Evolutionary conservation across 2,329 filamentous ascomycete species (phyloP).

Genomic region (Xylaria sp.): DNA sequence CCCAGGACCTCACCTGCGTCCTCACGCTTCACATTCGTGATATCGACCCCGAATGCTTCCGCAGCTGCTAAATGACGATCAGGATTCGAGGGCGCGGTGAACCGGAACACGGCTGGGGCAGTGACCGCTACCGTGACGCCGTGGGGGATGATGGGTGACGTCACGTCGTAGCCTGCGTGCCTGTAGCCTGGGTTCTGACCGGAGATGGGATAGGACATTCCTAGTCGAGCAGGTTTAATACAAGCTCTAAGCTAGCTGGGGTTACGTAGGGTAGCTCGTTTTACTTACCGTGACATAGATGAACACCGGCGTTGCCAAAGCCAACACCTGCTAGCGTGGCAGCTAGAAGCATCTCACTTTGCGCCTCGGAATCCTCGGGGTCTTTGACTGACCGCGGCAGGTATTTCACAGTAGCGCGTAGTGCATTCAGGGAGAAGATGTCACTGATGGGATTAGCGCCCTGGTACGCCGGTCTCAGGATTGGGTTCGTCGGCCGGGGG

Average conservation of each 20-base stretch:
- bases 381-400: constrained; percentile 87
- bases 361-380: constrained; percentile 90
- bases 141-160: constrained; percentile 86
- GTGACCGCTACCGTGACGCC: constrained; percentile 95
- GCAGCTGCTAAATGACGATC: constrained; percentile 90
- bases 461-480: constrained; percentile 92
- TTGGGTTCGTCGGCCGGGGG: constrained; percentile 87
- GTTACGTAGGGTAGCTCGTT: constrained; percentile 20
- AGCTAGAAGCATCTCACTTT: constrained; percentile 94
- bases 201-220: constrained; percentile 98
- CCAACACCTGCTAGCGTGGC: constrained; percentile 94
- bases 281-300: constrained; percentile 70
- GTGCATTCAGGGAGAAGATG: constrained; percentile 90
- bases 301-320: constrained; percentile 97
- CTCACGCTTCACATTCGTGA: constrained; percentile 86
- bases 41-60: constrained; percentile 89
- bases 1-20: constrained; percentile 88
- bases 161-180: constrained; percentile 85
- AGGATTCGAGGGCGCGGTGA: constrained; percentile 90
- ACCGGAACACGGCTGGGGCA: constrained; percentile 91
- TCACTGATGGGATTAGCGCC: constrained; percentile 98
- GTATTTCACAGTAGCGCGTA: constrained; percentile 88
- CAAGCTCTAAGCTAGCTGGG: not conserved
- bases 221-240: constrained; percentile 49
- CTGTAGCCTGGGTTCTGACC: constrained; percentile 93